Percentiles rank a stretch among this genome's conserved stretches.
These are phyloP conservation scores for Coprinopsis marcescibilis DNA, from an alignment of 768 basidiomycete genomes.

Conservation along the genomic window DNA sequence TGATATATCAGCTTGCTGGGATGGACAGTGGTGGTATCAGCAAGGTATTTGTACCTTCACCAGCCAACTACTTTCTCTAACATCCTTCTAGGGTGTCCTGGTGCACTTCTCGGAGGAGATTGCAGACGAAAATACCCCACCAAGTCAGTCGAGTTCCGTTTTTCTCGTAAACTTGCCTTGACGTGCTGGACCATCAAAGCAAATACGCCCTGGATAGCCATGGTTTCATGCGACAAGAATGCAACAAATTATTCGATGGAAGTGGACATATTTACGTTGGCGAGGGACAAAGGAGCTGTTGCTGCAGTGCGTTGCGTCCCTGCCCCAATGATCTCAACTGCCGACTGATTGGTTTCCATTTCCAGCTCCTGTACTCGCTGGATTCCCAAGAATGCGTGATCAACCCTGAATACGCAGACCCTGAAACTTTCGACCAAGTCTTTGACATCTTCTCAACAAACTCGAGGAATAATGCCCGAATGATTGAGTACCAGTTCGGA, in stretches of 20 bases:
- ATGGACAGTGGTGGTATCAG: slow-evolving; percentile 42
- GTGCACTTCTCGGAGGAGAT: slow-evolving; percentile 75
- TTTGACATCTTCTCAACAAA: slow-evolving; percentile 78
- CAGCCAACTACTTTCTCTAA: slow-evolving; percentile 1
- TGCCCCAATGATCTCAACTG: background rate
- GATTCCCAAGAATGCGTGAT: slow-evolving; percentile 70
- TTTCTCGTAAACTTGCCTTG: slow-evolving; percentile 5
- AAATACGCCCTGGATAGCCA: slow-evolving; percentile 85
- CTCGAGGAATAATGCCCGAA: slow-evolving; percentile 50
- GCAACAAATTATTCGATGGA: slow-evolving; percentile 55
- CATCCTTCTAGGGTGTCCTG: slow-evolving; percentile 63
- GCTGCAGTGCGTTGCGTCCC: slow-evolving; percentile 52
- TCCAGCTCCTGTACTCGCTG: slow-evolving; percentile 72
- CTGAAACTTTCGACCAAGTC: slow-evolving; percentile 55
- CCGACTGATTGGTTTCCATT: background rate
- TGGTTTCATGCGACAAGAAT: slow-evolving; percentile 79
- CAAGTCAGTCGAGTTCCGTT: slow-evolving; percentile 29
- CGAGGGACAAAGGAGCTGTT: slow-evolving; percentile 70
- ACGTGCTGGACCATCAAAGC: slow-evolving; percentile 32
- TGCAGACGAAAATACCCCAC: slow-evolving; percentile 41
- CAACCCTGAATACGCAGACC: slow-evolving; percentile 52
- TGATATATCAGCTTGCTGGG: slow-evolving; percentile 58
- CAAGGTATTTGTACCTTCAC: slow-evolving; percentile 35
- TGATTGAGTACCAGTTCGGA: slow-evolving; percentile 52
- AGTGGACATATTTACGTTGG: slow-evolving; percentile 78